Evolutionary conservation across 345 rosid species (phyloP).

Genomic region (Ceriops tagal): DNA sequence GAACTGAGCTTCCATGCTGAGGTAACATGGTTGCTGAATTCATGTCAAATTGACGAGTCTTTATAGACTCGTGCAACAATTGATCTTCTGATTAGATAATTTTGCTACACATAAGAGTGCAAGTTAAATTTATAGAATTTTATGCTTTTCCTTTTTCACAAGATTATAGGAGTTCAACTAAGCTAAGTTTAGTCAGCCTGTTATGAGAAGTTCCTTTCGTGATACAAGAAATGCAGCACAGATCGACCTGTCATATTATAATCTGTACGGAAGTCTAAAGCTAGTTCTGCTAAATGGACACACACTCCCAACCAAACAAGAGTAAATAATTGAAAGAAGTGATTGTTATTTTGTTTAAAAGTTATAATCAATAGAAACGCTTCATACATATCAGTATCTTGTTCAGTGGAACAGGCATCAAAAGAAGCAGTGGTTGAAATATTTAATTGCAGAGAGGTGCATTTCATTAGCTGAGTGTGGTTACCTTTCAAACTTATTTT

Average conservation of each 20-base stretch:
- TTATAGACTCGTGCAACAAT: conserved; percentile 9
- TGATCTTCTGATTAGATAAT: not conserved
- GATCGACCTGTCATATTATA: conserved; percentile 58
- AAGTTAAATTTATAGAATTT: not conserved
- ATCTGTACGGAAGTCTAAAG: conserved; percentile 59
- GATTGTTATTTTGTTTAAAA: not conserved
- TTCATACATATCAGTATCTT: conserved; percentile 7
- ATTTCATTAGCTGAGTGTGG: not conserved
- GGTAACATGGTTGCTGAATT: conserved; percentile 50
- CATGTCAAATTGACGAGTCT: conserved; percentile 58
- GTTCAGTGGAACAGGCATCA: conserved; percentile 32
- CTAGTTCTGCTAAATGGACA: conserved; percentile 47
- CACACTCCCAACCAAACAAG: conserved; percentile 45
- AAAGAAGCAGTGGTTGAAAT: conserved; percentile 52
- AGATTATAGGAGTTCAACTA: conserved; percentile 2
- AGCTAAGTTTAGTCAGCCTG: not conserved
- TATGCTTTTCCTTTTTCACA: not conserved
- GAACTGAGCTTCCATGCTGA: conserved; percentile 47
- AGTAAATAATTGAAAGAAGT: conserved; percentile 14
- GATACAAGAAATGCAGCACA: conserved; percentile 25
- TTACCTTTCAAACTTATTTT: not conserved
- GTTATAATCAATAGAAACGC: not conserved
- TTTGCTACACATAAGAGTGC: not conserved
- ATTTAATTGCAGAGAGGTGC: conserved; percentile 47
- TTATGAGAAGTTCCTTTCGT: not conserved